Evolutionary conservation across 306 rosid genomes (phyloP).

Genomic region (Canavalia ensiformis): DNA sequence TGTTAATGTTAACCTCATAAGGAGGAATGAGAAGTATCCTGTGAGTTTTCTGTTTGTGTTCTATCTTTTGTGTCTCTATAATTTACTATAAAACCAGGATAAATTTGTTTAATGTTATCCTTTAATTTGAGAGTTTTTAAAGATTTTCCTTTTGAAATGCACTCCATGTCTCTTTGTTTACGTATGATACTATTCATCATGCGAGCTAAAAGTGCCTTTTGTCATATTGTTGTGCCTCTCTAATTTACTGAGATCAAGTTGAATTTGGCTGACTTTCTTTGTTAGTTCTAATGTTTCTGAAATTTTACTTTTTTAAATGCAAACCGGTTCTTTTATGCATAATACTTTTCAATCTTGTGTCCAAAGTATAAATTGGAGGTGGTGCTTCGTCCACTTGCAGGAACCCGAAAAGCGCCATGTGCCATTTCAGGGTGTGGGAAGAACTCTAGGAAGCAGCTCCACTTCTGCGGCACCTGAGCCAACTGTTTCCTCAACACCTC

Average conservation of each 20-base stretch:
- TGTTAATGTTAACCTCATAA: slow-evolving; percentile 75
- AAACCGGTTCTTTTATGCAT: neutral
- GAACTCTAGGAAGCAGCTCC: slow-evolving; percentile 82
- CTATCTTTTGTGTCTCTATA: slow-evolving; percentile 3
- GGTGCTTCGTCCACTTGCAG: slow-evolving; percentile 50
- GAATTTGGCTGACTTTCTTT: neutral
- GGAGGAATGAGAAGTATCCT: slow-evolving; percentile 71
- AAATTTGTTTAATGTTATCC: neutral
- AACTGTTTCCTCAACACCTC: slow-evolving; percentile 44
- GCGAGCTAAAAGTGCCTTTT: neutral
- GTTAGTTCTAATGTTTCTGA: neutral
- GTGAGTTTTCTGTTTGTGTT: slow-evolving; percentile 58
- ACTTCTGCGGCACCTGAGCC: slow-evolving; percentile 57
- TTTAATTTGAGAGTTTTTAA: neutral
- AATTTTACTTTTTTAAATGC: slow-evolving; percentile 20
- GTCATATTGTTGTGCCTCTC: slow-evolving; percentile 1
- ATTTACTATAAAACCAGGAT: slow-evolving; percentile 1
- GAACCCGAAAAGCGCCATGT: slow-evolving; percentile 65
- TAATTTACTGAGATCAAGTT: slow-evolving; percentile 9
- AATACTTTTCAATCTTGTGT: slow-evolving; percentile 4
- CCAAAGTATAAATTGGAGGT: neutral
- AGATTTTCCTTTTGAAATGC: slow-evolving; percentile 8
- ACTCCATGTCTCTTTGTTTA: neutral
- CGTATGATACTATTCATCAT: neutral
- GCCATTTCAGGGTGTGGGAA: slow-evolving; percentile 84